Conservation (phyloP, 2,329 filamentous ascomycete genomes). For the Juglanconis oblonga region DNA sequence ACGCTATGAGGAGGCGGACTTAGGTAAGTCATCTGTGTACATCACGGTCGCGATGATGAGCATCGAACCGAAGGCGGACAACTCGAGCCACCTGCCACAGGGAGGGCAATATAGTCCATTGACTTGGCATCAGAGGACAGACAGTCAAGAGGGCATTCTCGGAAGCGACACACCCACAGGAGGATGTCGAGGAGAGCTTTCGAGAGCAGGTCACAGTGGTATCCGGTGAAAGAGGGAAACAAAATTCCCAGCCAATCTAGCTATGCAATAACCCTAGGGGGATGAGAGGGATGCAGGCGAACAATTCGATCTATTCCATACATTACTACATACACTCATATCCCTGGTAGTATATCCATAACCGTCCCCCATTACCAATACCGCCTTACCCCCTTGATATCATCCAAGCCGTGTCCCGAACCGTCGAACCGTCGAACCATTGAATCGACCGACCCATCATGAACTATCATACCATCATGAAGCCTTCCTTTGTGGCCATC, state of each 20-base stretch:
- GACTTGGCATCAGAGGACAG: background rate
- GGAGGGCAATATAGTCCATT: background rate
- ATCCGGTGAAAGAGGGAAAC: too few species aligned
- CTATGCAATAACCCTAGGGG: too few species aligned
- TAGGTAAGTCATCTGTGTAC: background rate
- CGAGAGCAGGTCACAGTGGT: too few species aligned
- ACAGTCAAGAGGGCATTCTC: background rate
- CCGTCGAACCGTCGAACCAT: background rate
- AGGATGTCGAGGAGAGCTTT: background rate
- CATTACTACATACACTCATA: background rate
- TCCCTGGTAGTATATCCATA: background rate
- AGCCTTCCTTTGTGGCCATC: background rate
- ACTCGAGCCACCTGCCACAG: background rate
- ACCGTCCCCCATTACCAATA: background rate
- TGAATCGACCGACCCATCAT: background rate
- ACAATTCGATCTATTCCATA: background rate
- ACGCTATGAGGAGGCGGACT: slow-evolving; percentile 39
- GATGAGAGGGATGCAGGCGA: background rate
- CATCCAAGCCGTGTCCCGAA: background rate
- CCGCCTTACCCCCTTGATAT: background rate
- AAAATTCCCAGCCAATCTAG: too few species aligned
- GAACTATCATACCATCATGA: slow-evolving; percentile 1
- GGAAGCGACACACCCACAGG: background rate
- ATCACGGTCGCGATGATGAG: background rate
- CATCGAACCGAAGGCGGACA: background rate